Percentiles rank a stretch among this genome's conserved stretches.
phyloP scores from a whole-genome alignment of 2,329 filamentous ascomycete species.

The Alternaria burnsii region DNA sequence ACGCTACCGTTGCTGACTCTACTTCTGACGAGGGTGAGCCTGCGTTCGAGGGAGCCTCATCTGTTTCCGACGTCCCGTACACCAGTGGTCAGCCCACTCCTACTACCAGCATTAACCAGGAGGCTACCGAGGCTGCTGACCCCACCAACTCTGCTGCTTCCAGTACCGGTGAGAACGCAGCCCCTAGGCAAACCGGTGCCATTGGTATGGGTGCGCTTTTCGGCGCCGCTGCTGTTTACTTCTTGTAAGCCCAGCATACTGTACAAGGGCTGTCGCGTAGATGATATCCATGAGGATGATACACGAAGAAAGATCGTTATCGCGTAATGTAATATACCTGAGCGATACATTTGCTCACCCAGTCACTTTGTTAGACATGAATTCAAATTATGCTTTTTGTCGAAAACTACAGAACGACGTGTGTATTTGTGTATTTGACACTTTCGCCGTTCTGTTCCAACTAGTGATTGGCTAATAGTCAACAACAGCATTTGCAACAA shows the following conservation, averaged over 20 bases:
- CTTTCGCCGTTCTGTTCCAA: background rate
- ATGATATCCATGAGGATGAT: background rate
- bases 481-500: background rate
- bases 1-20: slow-evolving; percentile 56
- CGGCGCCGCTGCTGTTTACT: slow-evolving; percentile 53
- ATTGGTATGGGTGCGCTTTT: slow-evolving; percentile 59
- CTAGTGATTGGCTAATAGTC: background rate
- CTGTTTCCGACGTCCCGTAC: slow-evolving; percentile 61
- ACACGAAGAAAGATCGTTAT: slow-evolving; percentile 12
- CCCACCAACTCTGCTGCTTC: slow-evolving; percentile 32
- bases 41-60: slow-evolving; percentile 63
- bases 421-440: background rate
- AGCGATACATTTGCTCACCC: background rate
- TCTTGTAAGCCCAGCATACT: slow-evolving; percentile 20
- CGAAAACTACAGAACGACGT: background rate
- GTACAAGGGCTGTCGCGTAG: background rate
- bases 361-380: slow-evolving; percentile 3
- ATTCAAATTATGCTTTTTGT: background rate
- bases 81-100: slow-evolving; percentile 63
- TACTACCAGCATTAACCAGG: slow-evolving; percentile 52
- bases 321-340: slow-evolving; percentile 14
- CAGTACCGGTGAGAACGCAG: slow-evolving; percentile 15
- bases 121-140: slow-evolving; percentile 33
- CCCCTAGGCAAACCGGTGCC: slow-evolving; percentile 50
- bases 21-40: slow-evolving; percentile 57